A percentile compares a stretch with the other conserved stretches of the same genome.
Conservation (phyloP, 2,329 filamentous ascomycete genomes). For the Aspergillus versicolor region DNA sequence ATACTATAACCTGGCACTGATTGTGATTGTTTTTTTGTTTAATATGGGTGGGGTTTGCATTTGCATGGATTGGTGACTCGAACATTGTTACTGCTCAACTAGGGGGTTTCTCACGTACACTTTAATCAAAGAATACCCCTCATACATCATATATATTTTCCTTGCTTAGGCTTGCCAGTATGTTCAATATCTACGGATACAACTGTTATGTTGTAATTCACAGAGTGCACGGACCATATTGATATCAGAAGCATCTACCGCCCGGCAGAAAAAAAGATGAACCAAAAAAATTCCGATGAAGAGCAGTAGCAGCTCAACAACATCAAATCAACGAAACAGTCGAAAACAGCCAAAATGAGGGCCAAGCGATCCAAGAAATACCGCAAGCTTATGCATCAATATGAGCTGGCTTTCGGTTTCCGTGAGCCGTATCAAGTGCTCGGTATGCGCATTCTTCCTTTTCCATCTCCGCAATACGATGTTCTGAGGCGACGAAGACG, state of each 20-base stretch:
- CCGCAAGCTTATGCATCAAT: slow-evolving; percentile 91
- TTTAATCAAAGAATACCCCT: neutral
- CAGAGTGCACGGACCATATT: slow-evolving; percentile 24
- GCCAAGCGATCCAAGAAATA: slow-evolving; percentile 72
- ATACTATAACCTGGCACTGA: neutral
- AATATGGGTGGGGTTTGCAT: slow-evolving; percentile 5
- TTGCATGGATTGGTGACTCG: slow-evolving; percentile 4
- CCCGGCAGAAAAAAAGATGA: slow-evolving; percentile 33
- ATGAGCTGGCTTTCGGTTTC: slow-evolving; percentile 83
- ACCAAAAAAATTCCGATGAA: slow-evolving; percentile 30
- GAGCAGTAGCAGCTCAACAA: neutral
- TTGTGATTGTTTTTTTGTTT: neutral
- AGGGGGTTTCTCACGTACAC: neutral
- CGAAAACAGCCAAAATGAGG: slow-evolving; percentile 53
- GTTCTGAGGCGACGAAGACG: neutral
- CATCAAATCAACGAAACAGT: slow-evolving; percentile 9
- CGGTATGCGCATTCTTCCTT: slow-evolving; percentile 46
- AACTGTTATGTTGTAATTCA: neutral
- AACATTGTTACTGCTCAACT: neutral
- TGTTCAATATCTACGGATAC: no score
- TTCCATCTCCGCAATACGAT: neutral
- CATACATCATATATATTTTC: neutral
- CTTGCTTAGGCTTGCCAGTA: no score
- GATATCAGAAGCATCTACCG: slow-evolving; percentile 24
- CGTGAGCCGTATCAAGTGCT: slow-evolving; percentile 92